These are phyloP conservation scores for Pythium aphanidermatum DNA, from an alignment of 352 stramenopile genomes.

Conservation along the genomic window DNA sequence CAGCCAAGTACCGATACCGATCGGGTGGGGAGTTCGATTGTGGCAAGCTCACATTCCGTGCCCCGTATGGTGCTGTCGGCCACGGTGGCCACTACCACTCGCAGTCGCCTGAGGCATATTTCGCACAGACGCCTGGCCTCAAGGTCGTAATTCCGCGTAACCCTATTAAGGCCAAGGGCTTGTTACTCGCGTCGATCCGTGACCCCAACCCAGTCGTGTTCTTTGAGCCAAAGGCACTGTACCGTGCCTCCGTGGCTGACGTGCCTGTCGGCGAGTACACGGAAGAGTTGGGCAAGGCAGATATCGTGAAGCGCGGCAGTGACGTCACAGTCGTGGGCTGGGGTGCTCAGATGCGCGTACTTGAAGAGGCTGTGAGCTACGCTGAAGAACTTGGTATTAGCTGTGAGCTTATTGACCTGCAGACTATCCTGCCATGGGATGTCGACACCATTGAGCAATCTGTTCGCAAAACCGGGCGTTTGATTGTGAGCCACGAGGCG, in stretches of 20 bases:
- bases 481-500: constrained; percentile 97
- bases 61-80: constrained; percentile 94
- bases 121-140: constrained; percentile 96
- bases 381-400: constrained; percentile 91
- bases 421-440: constrained; percentile 98
- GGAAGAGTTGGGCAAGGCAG: constrained; percentile 91
- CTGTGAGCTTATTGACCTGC: constrained; percentile 97
- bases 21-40: constrained; percentile 97
- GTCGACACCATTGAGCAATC: constrained; percentile 91
- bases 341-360: constrained; percentile 88
- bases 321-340: constrained; percentile 96
- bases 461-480: constrained; percentile 95
- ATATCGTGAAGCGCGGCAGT: constrained; percentile 88
- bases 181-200: constrained; percentile 94
- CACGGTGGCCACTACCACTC: constrained; percentile 94
- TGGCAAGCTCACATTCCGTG: constrained; percentile 94
- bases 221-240: constrained; percentile 98
- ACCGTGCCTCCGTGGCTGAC: constrained; percentile 93
- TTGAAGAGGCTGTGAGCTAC: constrained; percentile 80
- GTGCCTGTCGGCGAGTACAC: constrained; percentile 95
- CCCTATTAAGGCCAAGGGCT: constrained; percentile 92
- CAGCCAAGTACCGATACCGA: constrained; percentile 98
- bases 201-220: constrained; percentile 97
- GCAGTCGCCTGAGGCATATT: constrained; percentile 96
- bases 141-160: constrained; percentile 96